Base-by-base conservation (phyloP, 2,329 filamentous ascomycete species). In the Hymenoscyphus scutula region DNA sequence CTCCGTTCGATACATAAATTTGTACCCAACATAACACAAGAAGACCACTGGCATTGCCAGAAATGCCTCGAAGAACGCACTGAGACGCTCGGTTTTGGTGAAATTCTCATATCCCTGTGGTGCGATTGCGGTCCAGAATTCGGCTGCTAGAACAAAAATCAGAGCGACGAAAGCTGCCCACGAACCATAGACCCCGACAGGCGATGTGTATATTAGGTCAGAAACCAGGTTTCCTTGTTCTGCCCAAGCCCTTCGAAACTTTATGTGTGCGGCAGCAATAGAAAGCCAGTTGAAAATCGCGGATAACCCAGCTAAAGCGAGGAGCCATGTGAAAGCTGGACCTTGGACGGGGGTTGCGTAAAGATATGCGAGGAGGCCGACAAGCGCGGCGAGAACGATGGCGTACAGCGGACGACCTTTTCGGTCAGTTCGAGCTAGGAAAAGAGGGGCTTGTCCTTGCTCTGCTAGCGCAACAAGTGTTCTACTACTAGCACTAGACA, bases 401-500 rank as follows among this genome's bases (percentile, higher is more conserved):
- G 90, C 84, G 51, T 88, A 82, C 7, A 96, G 81, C 3, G 90
- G 93, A 3, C 93, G 89, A 30, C 93, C 93, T 68, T 88, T 85
- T 57, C 88, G 88, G 78, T 94, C 94, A 69, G 94, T 87, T 76
- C 94, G 97, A 64, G 86, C 87, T 32, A 97, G 81, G 68, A 92
- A 80, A 64, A 79, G 82, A 5, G 93, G 92, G 0, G 91, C 92
- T 74, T 96, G 92, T 62, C 87, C 84, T 76, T 96, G 92, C 74
- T 97, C 92, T 38, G 92, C 93, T 1, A 97, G 84, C 2, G 93
- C 93, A 37, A 92, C 91, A 8, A 98, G 85, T 1, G 93, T 97
- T 68, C 94, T 88, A 0, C 91, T 95, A 34, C 91, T 92, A 53
- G 92, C 94, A 53, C 56, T 58, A 30, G 8, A 48, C 11, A 25